Percentiles rank a stretch among this genome's conserved stretches.
Conservation (phyloP, 441 rosid species). For the Euphorbia celastroides region DNA sequence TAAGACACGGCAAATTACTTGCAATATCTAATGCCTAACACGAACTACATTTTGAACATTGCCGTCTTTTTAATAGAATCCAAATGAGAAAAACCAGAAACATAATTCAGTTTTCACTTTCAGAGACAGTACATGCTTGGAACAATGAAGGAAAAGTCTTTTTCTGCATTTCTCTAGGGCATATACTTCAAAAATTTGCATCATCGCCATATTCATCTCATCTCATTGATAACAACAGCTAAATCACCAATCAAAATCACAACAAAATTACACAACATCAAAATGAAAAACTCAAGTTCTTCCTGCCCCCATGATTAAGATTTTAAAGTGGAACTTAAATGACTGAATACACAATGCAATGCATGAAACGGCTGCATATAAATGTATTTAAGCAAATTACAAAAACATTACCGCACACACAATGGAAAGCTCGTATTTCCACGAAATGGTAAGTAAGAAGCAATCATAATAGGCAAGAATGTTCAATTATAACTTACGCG, state of each 20-base stretch:
- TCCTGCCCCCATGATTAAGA: neutral
- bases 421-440: neutral
- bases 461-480: neutral
- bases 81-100: neutral
- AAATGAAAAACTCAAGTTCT: neutral
- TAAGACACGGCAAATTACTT: neutral
- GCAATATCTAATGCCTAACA: neutral
- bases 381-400: neutral
- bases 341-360: neutral
- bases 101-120: neutral
- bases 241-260: neutral
- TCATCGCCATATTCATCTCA: neutral
- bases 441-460: neutral
- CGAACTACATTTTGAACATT: neutral
- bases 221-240: neutral
- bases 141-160: neutral
- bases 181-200: neutral
- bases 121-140: neutral
- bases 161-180: neutral
- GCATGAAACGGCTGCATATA: neutral
- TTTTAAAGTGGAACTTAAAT: neutral
- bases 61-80: neutral
- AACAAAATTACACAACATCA: neutral
- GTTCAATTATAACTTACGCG: conserved; percentile 31
- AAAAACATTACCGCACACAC: neutral